Evolutionary conservation across 768 basidiomycete genomes (phyloP), one percentile per base, ranked within the genome.

Genomic region (Calocybe indica): DNA sequence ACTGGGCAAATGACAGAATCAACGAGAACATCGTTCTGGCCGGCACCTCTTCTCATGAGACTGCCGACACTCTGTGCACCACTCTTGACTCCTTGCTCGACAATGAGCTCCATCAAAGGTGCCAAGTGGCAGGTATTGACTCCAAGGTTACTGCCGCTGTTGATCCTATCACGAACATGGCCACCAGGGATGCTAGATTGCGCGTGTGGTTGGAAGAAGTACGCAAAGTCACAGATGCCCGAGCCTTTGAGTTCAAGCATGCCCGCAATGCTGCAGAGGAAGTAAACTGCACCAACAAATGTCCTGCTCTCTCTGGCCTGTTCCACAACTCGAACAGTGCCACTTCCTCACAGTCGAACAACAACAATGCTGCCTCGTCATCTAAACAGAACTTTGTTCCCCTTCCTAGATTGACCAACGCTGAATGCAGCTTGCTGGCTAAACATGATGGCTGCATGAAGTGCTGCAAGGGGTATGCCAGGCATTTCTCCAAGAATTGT

Each of bases 271-370:
- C 37, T 5, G 40, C 50, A 3, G 50, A 47, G 1, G 40, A 46
- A 4, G 5, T 31, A 0, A 7, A 36, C 10, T 12, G 28, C 10
- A 5, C 40, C 5, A 29, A 11, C 32, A 34, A 40, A 32, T 32
- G 13, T n/a, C 12, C 36, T 30, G 15, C 7, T 10, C 11, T 14
- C 31, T 12, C 6, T 22, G 22, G 2, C 8, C 15, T 13, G 37
- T 11, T 47, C 46, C 14, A 50, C 49, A 13, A 41, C 44, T 38
- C 79, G 79, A 76, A 74, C 76, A 2, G 67, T 77, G 2, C 6
- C n/a, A 15, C 14, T 22, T 22, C 22, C 22, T 1, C 2, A 22
- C 22, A 22, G 22, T 22, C 22, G 22, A 22, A 4, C 22, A 22
- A 22, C 30, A 6, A 33, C 1, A 36, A 5, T 40, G 8, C 37